Conservation (phyloP, 2,329 filamentous ascomycete genomes). For the Arthrinium phaeospermum region DNA sequence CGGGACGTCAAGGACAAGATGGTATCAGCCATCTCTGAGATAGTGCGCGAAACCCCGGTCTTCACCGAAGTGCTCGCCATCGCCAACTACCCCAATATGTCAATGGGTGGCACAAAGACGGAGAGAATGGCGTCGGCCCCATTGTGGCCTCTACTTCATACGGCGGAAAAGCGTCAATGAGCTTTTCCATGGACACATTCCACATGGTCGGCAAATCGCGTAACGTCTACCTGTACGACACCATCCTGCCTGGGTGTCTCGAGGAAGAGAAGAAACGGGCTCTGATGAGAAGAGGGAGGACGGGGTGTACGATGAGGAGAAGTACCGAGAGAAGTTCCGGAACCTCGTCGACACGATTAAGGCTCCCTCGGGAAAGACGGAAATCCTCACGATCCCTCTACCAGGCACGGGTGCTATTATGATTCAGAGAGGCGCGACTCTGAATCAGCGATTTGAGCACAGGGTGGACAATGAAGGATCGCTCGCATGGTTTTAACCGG, state of each 20-base stretch:
- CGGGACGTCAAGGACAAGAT: too few species aligned
- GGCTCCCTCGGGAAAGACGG: too few species aligned
- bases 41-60: background rate
- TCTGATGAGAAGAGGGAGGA: background rate
- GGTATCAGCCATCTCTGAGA: background rate
- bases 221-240: background rate
- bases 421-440: background rate
- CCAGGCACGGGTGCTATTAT: background rate
- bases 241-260: background rate
- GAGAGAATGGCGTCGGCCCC: background rate
- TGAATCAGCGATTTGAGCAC: background rate
- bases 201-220: background rate
- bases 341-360: background rate
- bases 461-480: background rate
- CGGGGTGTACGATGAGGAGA: background rate
- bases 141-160: background rate
- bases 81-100: background rate
- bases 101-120: background rate
- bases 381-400: background rate
- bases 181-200: background rate
- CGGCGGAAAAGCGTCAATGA: background rate
- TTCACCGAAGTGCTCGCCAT: background rate
- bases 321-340: background rate
- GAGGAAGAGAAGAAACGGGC: background rate
- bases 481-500: background rate